These are phyloP conservation scores for Baudoinia panamericana DNA, from an alignment of 495 filamentous ascomycete genomes.

Conservation along the genomic window DNA sequence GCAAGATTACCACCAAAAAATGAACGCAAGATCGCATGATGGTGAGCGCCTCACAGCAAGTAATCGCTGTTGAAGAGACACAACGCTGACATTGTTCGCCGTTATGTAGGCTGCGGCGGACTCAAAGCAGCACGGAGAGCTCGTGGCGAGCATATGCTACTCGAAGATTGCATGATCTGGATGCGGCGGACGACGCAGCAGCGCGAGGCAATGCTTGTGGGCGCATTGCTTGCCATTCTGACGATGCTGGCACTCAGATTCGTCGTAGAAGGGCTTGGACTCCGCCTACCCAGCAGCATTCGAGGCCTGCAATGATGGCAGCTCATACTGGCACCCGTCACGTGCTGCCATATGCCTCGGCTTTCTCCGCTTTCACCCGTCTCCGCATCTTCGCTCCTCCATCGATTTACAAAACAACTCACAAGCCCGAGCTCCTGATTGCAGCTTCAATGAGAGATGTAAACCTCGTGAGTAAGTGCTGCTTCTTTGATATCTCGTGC, in stretches of 20 bases:
- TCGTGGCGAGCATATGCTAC: slow-evolving; percentile 28
- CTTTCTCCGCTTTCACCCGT: background rate
- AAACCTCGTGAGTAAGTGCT: background rate
- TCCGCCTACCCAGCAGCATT: background rate
- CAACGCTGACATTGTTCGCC: background rate
- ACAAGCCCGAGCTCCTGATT: background rate
- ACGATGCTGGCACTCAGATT: slow-evolving; percentile 6
- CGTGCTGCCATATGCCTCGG: too few relatives aligned
- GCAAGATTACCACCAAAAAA: slow-evolving; percentile 34
- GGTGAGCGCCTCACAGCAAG: background rate
- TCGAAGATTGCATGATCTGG: slow-evolving; percentile 23
- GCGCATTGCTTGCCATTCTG: slow-evolving; percentile 25
- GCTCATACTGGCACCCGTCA: background rate
- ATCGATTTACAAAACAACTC: background rate
- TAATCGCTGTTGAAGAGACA: slow-evolving; percentile 1
- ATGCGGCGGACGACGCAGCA: slow-evolving; percentile 23
- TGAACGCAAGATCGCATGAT: slow-evolving; percentile 31
- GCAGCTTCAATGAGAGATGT: background rate
- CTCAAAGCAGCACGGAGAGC: slow-evolving; percentile 33
- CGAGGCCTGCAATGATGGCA: background rate
- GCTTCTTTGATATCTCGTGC: background rate
- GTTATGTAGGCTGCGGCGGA: slow-evolving; percentile 38
- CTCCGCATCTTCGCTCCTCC: background rate
- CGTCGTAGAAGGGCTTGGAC: background rate
- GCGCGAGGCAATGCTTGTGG: slow-evolving; percentile 28